Base-by-base conservation (phyloP, 1,139 yeast species). In the Pichia sp. region DNA sequence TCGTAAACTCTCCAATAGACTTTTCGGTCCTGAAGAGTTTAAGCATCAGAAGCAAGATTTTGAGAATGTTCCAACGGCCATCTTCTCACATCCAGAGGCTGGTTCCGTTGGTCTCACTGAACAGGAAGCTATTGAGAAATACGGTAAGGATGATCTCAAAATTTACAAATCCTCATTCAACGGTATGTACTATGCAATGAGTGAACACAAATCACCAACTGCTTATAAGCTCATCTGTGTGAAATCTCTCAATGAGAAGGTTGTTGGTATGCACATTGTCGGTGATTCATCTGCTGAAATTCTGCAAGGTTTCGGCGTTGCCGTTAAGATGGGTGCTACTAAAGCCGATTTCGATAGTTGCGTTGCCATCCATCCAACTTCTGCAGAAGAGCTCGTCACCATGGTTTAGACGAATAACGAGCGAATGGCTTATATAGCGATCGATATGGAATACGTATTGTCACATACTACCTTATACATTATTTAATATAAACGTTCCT, bases 311-410 rank as follows among this genome's bases (percentile, higher is more conserved):
- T 91, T 91, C 55, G 98, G 97, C 39, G 98, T 87, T 37, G 98
- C 98, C 39, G 67, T 91, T 48, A 87, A 87, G 66, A 84, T 84
- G 94, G 98, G 98, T 27, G 98, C 98, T 30, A 91, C 98, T 32
- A 91, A 91, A 69, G 75, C 75, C 35, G 96, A 91, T 60, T 88
- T 91, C 47, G 99, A 91, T 62, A 79, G 67, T 58, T 84, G 94
- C 64, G 97, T 91, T 25, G 99, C 99, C 32, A 91, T 91, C 55
- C 99, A 91, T 60, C 99, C 99, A 45, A 88, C 98, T 2, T 77
- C 94, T 47, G 98, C 98, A 29, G 99, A 91, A 65, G 99, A 91
- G 64, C 64, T 91, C 41, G 99, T 91, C 29, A 91, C 99, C 22
- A 67, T 91, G 77, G 53, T 48, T 30, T 55, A 42, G 32, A 10